Evolutionary conservation across 495 filamentous ascomycete species (phyloP), one percentile per base, ranked within the genome.

Genomic region (Saxophila tyrrhenica): DNA sequence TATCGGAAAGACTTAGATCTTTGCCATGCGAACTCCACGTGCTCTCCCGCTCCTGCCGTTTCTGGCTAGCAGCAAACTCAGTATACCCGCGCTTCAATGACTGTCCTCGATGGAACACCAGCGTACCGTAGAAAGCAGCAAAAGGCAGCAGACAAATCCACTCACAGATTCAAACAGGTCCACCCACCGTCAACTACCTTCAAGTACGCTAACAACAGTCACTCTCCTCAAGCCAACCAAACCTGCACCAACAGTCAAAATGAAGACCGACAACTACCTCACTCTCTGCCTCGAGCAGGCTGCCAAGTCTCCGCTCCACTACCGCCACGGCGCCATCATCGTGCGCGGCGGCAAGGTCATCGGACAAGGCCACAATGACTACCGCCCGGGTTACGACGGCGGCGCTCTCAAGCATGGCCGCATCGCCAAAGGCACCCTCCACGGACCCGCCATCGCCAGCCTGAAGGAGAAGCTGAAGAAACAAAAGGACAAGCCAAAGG

Each of bases 271-370:
- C 52, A 66, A 65, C 41, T 75, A 72, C 56, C 66, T 77, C 32
- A 67, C 65, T 53, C 66, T 76, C 32, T 76, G 74, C 66, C 72
- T 77, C 44, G 68, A 75, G 65, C 73, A 77, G 65, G 75, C 74
- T 39, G 58, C 73, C 41, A 66, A 69, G 19, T 77, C 74, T 15
- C 69, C 73, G 22, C 73, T 77, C 23, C 68, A 66, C 61, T 73
- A 72, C 61, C 71, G 72, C 54, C 74, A 76, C 64, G 75, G 73
- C 16, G 68, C 67, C 43, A 72, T 77, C 65, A 68, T 75, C 50
- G 74, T 75, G 44, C 72, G 74, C 41, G 74, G 74, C 44, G 73
- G 75, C 44, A 77, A 76, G 54, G 66, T 77, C 48, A 71, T 78
- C 50, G 73, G 73, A 20, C 68, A 69, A 35, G 73, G 73, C 45